Evolutionary conservation across 108 stramenopile genomes (phyloP), one percentile per base, ranked within the genome.

Genomic region (Chaetoceros tenuissimus): DNA sequence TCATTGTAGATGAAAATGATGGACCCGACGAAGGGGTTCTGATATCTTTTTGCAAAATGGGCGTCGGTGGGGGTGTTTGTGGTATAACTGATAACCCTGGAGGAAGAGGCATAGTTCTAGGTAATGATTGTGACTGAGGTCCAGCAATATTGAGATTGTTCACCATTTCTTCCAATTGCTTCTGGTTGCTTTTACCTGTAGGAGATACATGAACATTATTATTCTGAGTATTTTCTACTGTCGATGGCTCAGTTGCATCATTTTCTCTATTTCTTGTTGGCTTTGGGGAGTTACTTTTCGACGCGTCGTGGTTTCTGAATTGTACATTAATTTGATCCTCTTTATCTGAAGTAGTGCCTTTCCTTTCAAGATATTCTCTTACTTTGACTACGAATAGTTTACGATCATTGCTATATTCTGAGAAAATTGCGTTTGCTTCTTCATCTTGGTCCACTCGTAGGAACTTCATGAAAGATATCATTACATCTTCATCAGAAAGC

Each of bases 381-480:
- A 18, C 48, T n/a, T 49, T 49, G 7, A 7, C 48, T 23, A 49
- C n/a, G 18, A 49, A 49, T n/a, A 23, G 7, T 21, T n/a, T 7
- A 24, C 7, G 7, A n/a, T 49, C 48, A 18, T n/a, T 24, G 22
- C 48, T n/a, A 49, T 49, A 49, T 7, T n/a, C 13, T 3, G 48
- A 21, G 7, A 23, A 18, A 3, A 49, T 7, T 7, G 7, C 48
- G 13, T 21, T 24, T 24, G 48, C 48, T n/a, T 16, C 7, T 21
- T 7, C 7, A 24, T 49, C 23, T 21, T 24, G 13, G 5, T 21
- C 19, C 13, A 10, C 8, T 7, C 48, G 48, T 7, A 49, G 7
- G 48, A 16, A 49, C 48, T 21, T 21, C 48, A 49, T 21, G n/a
- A 49, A 49, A 24, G 48, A 7, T 7, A 49, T 49, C 48, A 49